Percentiles rank a stretch among this genome's conserved stretches.
These are phyloP conservation scores for Climacium dendroides DNA, from an alignment of 225 moss, liverwort and hornwort species.

Conservation along the genomic window DNA sequence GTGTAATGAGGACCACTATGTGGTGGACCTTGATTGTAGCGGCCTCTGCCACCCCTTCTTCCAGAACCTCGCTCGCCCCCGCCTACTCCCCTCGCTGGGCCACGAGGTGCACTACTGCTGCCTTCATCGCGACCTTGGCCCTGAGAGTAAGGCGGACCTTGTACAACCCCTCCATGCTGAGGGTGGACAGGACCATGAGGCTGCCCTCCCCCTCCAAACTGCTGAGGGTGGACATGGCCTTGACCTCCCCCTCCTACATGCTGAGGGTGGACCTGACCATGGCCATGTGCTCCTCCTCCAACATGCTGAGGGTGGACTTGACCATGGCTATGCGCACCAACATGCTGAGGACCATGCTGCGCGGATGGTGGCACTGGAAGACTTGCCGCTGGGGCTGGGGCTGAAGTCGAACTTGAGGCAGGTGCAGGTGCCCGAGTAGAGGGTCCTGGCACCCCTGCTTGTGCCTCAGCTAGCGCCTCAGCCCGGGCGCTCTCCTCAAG, in stretches of 20 bases:
- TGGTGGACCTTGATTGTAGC: conserved; percentile 16
- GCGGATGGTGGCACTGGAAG: neutral
- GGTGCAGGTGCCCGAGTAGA: neutral
- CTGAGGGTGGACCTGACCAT: neutral
- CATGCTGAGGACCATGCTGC: neutral
- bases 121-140: conserved; percentile 17
- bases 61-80: conserved; percentile 40
- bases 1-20: neutral
- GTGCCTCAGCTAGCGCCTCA: conserved; percentile 15
- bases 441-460: conserved; percentile 4
- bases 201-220: neutral
- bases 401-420: neutral
- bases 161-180: conserved; percentile 6
- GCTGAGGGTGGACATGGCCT: conserved; percentile 7
- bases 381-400: neutral
- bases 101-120: neutral
- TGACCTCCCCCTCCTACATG: neutral
- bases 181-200: neutral
- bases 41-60: conserved; percentile 47
- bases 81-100: conserved; percentile 31
- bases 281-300: neutral
- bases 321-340: neutral
- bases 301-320: neutral
- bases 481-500: conserved; percentile 60
- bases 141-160: neutral